Base-by-base conservation (phyloP, 176 grass and related monocot genomes). In the Dendrocalamus sinicus region DNA sequence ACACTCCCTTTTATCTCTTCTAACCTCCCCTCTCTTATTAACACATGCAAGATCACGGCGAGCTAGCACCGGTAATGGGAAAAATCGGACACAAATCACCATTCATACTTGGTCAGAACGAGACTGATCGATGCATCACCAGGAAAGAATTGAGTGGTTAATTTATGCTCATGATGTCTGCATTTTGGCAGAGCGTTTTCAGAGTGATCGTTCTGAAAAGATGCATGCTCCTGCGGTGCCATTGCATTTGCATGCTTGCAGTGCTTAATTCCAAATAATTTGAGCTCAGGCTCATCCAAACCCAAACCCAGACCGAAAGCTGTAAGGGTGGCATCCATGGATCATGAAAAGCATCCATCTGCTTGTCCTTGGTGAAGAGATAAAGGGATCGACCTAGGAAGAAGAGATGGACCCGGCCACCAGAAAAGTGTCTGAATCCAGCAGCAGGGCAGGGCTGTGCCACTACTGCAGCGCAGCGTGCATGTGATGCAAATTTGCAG, bases 1-100 rank as follows among this genome's bases (percentile, higher is more conserved):
- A 4, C 24, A 24, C 28, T 66, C 63, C 28, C 37, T 4, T 11
- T 2, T 44, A 28, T 75, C 48, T 75, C 47, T n/a, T 53, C 46
- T 55, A 50, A 48, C 20, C 72, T 72, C 67, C 20, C 60, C 14
- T 32, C 68, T 43, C 16, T 22, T 10, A 8, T 17, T 5, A 74
- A 67, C 83, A 72, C 71, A 62, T 64, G 61, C 61, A 85, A 20
- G 20, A 37, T 68, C 61, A 62, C 41, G 41, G 22, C 43, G 45
- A 30, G 28, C 8, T 0, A 5, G 24, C 15, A 30, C 24, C 5
- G 55, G 23, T 12, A 22, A 72, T 13, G 67, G 45, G 9, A 47
- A 47, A 6, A 6, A 57, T 76, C 53, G 10, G 57, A 20, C 30
- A 39, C 5, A 57, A 57, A 57, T 39, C 72, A 75, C 17, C 15